These are phyloP conservation scores for Dactylonectria estremocensis DNA, from an alignment of 2,329 filamentous ascomycete species.

Conservation along the genomic window DNA sequence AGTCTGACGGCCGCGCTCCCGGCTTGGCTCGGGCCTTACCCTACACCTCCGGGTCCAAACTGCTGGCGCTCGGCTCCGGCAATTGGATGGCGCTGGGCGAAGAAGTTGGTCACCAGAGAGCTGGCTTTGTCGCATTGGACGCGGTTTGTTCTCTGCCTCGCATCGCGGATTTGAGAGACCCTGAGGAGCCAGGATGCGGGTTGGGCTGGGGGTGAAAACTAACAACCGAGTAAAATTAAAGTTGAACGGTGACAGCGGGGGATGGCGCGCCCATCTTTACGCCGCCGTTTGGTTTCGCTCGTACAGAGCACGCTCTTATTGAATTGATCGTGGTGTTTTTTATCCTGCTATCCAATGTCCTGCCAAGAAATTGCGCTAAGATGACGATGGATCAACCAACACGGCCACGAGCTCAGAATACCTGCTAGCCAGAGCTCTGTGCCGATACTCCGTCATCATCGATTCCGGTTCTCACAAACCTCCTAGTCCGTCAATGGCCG, in stretches of 20 bases:
- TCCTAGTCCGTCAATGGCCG: neutral
- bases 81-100: conserved; percentile 1
- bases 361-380: neutral
- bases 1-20: conserved; percentile 29
- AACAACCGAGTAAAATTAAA: neutral
- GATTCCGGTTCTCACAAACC: neutral
- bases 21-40: conserved; percentile 38
- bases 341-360: neutral
- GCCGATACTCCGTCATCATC: neutral
- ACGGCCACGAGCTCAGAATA: neutral
- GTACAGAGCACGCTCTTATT: too few species aligned
- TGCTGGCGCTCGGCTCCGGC: neutral
- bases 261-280: neutral
- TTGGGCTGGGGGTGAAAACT: neutral
- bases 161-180: neutral
- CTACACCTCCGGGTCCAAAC: conserved; percentile 8
- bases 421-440: neutral
- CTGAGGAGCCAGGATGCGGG: neutral
- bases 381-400: neutral
- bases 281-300: neutral
- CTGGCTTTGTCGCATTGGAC: neutral
- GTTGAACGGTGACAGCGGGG: neutral
- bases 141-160: neutral
- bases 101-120: neutral
- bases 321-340: neutral